Conservation (phyloP, 1,284 basidiomycete species). For the Trichosporon asahii region DNA sequence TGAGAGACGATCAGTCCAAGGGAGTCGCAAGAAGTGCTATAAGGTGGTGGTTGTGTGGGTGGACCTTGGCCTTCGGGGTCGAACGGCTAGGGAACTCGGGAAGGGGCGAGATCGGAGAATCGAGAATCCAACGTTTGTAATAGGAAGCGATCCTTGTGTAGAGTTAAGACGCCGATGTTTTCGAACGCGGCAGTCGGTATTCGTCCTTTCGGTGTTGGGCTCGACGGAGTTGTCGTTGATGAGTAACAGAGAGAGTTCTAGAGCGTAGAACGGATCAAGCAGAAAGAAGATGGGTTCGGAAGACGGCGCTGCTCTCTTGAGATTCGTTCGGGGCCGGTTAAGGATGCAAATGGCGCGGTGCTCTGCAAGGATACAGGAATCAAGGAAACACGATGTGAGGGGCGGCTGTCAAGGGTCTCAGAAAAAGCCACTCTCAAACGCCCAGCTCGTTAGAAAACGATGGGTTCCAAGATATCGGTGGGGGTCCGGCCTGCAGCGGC, state of each 20-base stretch:
- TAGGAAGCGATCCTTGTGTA: background rate
- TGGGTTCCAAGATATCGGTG: background rate
- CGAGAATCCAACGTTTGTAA: background rate
- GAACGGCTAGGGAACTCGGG: background rate
- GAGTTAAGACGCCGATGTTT: background rate
- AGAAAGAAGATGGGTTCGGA: background rate
- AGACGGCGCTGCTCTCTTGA: background rate
- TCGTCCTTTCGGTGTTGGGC: background rate
- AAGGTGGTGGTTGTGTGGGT: background rate
- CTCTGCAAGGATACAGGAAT: background rate
- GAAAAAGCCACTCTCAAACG: background rate
- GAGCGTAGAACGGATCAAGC: background rate
- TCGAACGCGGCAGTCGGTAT: slow-evolving; percentile 1
- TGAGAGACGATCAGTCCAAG: background rate
- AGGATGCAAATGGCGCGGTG: background rate
- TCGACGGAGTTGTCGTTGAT: background rate
- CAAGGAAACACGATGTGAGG: background rate
- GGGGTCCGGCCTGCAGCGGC: background rate
- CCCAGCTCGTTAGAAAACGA: background rate
- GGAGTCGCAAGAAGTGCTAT: background rate
- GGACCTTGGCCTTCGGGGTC: background rate
- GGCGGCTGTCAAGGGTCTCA: background rate
- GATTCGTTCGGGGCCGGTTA: background rate
- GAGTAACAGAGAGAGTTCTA: background rate
- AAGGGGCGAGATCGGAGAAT: slow-evolving; percentile 3